phyloP scores from a whole-genome alignment of 768 basidiomycete species.

The Pleurotus ostreatus region DNA sequence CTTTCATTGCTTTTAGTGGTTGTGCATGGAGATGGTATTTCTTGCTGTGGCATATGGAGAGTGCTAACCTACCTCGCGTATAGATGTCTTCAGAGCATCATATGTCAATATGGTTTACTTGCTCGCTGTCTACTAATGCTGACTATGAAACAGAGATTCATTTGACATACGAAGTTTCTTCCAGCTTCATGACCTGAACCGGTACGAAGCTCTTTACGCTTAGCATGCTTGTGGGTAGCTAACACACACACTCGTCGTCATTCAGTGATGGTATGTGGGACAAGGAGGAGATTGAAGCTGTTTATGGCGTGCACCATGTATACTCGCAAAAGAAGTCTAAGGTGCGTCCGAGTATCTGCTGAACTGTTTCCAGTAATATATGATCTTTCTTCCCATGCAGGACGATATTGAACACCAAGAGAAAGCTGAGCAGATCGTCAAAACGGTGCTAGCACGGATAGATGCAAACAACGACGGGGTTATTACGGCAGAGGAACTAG shows the following conservation, averaged over 20 bases:
- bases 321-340: conserved; percentile 81
- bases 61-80: conserved; percentile 15
- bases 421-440: conserved; percentile 78
- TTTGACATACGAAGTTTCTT: conserved; percentile 90
- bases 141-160: conserved; percentile 52
- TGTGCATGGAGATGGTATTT: conserved; percentile 5
- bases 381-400: conserved; percentile 25
- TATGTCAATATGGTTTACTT: conserved; percentile 44
- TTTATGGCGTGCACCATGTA: conserved; percentile 94
- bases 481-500: conserved; percentile 67
- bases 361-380: background rate
- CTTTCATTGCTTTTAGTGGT: conserved; percentile 7
- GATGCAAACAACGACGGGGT: conserved; percentile 76
- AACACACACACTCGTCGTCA: background rate
- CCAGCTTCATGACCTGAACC: conserved; percentile 89
- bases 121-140: background rate
- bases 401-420: conserved; percentile 75
- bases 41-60: conserved; percentile 5
- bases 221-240: background rate
- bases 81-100: conserved; percentile 91
- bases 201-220: conserved; percentile 34
- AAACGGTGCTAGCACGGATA: conserved; percentile 61
- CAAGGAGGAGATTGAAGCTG: conserved; percentile 85
- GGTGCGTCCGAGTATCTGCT: conserved; percentile 26
- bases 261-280: conserved; percentile 79